These are phyloP conservation scores for Arachis stenosperma DNA, from an alignment of 306 rosid genomes.

Conservation along the genomic window DNA sequence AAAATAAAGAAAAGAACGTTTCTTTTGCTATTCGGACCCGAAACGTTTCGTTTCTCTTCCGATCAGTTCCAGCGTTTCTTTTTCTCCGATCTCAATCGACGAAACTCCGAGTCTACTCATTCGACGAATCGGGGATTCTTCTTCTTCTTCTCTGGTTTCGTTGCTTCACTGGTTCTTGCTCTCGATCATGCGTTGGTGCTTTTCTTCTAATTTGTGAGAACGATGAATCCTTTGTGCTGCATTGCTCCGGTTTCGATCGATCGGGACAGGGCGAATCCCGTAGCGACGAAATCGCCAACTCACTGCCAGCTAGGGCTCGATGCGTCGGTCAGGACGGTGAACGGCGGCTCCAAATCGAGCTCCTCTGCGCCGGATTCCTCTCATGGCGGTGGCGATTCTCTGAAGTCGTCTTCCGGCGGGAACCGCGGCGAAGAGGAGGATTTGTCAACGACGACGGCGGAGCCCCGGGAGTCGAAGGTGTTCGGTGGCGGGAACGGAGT, in stretches of 20 bases:
- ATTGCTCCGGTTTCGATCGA: slow-evolving; percentile 99
- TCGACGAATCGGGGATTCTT: neutral
- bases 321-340: slow-evolving; percentile 53
- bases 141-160: neutral
- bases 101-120: neutral
- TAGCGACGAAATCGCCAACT: slow-evolving; percentile 46
- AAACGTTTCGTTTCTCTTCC: neutral
- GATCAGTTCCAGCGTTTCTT: neutral
- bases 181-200: slow-evolving; percentile 21
- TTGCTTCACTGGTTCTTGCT: neutral
- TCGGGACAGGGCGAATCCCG: slow-evolving; percentile 69
- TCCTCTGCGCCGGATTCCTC: slow-evolving; percentile 69
- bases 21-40: neutral
- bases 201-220: neutral
- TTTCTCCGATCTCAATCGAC: neutral
- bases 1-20: neutral
- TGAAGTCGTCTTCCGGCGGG: slow-evolving; percentile 47
- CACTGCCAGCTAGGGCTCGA: slow-evolving; percentile 72
- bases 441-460: slow-evolving; percentile 25
- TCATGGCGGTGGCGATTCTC: slow-evolving; percentile 55
- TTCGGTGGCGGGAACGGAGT: slow-evolving; percentile 48
- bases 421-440: slow-evolving; percentile 50
- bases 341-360: slow-evolving; percentile 58
- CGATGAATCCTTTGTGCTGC: slow-evolving; percentile 99
- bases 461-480: slow-evolving; percentile 62